A percentile compares a stretch with the other conserved stretches of the same genome.
phyloP scores from a whole-genome alignment of 2,329 filamentous ascomycete species.

The Didymella sp. region DNA sequence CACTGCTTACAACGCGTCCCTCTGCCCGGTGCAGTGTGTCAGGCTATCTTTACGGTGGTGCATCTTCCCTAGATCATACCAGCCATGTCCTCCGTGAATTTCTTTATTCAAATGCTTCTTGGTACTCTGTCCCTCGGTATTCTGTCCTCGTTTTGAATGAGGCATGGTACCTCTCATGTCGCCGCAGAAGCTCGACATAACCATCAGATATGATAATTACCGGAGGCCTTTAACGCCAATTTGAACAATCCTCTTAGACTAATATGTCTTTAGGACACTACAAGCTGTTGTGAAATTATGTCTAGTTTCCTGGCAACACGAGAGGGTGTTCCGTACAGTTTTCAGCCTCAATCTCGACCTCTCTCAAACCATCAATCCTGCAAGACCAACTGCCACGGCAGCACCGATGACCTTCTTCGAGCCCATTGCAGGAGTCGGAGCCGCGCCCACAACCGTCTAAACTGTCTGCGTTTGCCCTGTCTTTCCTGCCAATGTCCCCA shows the following conservation, averaged over 20 bases:
- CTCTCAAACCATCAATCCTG: slow-evolving; percentile 27
- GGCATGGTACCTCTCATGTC: too few species aligned
- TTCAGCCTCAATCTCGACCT: background rate
- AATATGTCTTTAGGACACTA: too few species aligned
- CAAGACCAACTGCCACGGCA: slow-evolving; percentile 36
- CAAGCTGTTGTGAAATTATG: too few species aligned
- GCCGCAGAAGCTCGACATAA: too few species aligned
- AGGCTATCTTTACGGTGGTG: background rate
- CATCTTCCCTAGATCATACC: background rate
- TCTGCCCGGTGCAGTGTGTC: background rate
- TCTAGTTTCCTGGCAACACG: too few species aligned
- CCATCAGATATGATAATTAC: too few species aligned
- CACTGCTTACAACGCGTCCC: background rate
- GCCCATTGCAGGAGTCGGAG: slow-evolving; percentile 24
- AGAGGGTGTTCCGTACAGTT: background rate
- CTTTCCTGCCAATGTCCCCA: slow-evolving; percentile 45
- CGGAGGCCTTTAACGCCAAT: too few species aligned
- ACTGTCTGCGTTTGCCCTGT: slow-evolving; percentile 39
- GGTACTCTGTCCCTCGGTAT: background rate
- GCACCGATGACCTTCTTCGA: slow-evolving; percentile 30
- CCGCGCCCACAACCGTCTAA: slow-evolving; percentile 27
- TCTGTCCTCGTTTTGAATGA: background rate
- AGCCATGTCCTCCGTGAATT: background rate
- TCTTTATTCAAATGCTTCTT: background rate
- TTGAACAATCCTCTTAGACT: too few species aligned